Base-by-base conservation (phyloP, 2,329 filamentous ascomycete species). In the Drechslerella stenobrocha region DNA sequence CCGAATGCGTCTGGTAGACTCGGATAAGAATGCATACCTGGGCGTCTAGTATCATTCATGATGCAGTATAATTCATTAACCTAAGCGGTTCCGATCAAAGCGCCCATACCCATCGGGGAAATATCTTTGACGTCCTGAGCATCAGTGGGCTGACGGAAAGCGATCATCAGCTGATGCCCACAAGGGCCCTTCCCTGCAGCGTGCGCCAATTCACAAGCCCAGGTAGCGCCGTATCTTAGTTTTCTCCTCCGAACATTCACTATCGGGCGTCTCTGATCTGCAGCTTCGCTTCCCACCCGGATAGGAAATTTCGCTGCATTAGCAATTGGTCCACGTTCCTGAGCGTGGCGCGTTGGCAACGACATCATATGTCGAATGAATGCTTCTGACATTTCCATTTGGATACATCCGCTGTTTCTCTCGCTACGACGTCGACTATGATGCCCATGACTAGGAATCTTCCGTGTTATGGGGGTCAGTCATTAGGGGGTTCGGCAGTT, bases 321-420 rank as follows among this genome's bases (percentile, higher is more conserved):
- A n/a, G n/a, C n/a, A n/a, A n/a, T n/a, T 42, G 35, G 63, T 67
- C 63, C 63, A 67, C 63, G 63, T 67, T 67, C 63, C 55, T 60
- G 47, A 52, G 50, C 20, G 63, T 67, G 63, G 63, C 63, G 61
- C 61, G 55, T 67, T 67, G 55, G 28, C 63, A 67, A 67, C 63
- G 22, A 60, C 55, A 37, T 30, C 28, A 30, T 30, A 30, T 30
- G 4, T 52, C 37, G 44, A 67, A 52, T 55, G 63, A 67, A 67
- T 67, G 55, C 44, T 50, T 59, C 52, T 58, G 2, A 55, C 42
- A 67, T 42, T 18, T n/a, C 2, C 13, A 52, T 59, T 59, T 55
- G 40, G 55, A 56, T 55, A 30, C 32, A 50, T 34, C 51, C 50
- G 42, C 47, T 56, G 45, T 50, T 60, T 55, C 63, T 67, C 55